Evolutionary conservation across 352 stramenopile genomes (phyloP).

Genomic region (Phytopythium aichiense): DNA sequence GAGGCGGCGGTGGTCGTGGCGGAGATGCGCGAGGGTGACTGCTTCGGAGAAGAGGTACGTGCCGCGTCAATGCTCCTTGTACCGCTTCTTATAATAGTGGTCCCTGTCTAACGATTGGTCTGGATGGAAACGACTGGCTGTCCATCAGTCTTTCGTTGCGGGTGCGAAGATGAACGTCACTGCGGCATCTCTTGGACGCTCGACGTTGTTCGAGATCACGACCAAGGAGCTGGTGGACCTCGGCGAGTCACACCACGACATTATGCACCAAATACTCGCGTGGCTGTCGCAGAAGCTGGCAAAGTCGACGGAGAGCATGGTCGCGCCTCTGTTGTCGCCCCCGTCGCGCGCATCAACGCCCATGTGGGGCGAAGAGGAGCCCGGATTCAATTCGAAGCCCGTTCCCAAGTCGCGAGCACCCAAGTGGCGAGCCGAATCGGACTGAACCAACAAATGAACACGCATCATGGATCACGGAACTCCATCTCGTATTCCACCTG

Average conservation of each 20-base stretch:
- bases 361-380: constrained; percentile 33
- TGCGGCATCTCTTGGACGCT: constrained; percentile 43
- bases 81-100: background rate
- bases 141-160: constrained; percentile 61
- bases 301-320: constrained; percentile 60
- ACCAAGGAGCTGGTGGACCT: constrained; percentile 76
- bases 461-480: background rate
- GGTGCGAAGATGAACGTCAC: constrained; percentile 38
- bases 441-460: constrained; percentile 18
- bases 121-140: background rate
- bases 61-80: too few relatives aligned
- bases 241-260: constrained; percentile 73
- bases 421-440: constrained; percentile 54
- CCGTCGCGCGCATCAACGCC: constrained; percentile 8
- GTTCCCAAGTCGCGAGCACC: constrained; percentile 21
- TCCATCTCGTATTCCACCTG: too few relatives aligned
- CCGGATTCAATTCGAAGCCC: constrained; percentile 5
- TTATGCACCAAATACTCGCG: constrained; percentile 80
- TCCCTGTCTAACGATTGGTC: constrained; percentile 1
- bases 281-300: constrained; percentile 75
- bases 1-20: constrained; percentile 11
- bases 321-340: constrained; percentile 54
- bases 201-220: constrained; percentile 70
- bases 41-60: constrained; percentile 79
- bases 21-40: constrained; percentile 66